Evolutionary conservation across 2,329 filamentous ascomycete genomes (phyloP).

Genomic region (Zymoseptoria crescenta): DNA sequence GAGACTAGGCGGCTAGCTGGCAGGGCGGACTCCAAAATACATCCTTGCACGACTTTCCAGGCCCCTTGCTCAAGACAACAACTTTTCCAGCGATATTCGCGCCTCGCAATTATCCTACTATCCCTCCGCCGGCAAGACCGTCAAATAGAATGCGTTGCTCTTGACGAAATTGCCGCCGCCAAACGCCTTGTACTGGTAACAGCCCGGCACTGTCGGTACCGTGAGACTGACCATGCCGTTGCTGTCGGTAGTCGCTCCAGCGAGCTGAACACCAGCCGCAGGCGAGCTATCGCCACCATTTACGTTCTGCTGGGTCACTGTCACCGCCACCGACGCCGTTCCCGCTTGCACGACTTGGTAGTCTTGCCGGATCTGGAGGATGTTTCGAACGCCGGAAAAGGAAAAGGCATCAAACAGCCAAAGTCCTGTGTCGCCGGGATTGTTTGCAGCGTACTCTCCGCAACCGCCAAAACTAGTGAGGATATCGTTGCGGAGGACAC

Average conservation of each 20-base stretch:
- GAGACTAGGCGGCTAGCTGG: no score
- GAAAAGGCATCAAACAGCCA: slow-evolving; percentile 11
- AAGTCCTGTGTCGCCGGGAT: not conserved
- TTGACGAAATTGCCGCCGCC: slow-evolving; percentile 1
- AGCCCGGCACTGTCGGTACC: slow-evolving; percentile 8
- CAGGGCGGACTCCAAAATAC: no score
- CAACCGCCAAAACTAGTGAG: slow-evolving; percentile 14
- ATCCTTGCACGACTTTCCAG: no score
- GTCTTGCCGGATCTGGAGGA: slow-evolving; percentile 1
- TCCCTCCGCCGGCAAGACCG: not conserved
- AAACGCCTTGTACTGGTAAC: slow-evolving; percentile 15
- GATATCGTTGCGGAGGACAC: slow-evolving; percentile 10
- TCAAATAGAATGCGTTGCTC: slow-evolving; percentile 11
- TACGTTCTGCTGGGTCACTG: not conserved
- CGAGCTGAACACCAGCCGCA: slow-evolving; percentile 4
- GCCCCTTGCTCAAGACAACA: no score
- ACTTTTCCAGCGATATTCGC: no score
- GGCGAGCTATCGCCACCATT: not conserved
- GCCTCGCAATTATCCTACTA: no score
- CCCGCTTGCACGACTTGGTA: slow-evolving; percentile 2
- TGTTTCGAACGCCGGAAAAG: no score
- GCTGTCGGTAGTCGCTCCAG: slow-evolving; percentile 4
- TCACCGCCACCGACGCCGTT: not conserved
- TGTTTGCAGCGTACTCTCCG: not conserved
- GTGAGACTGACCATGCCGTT: slow-evolving; percentile 7